These are phyloP conservation scores for Plenodomus tracheiphilus DNA, from an alignment of 2,329 filamentous ascomycete genomes.

Conservation along the genomic window DNA sequence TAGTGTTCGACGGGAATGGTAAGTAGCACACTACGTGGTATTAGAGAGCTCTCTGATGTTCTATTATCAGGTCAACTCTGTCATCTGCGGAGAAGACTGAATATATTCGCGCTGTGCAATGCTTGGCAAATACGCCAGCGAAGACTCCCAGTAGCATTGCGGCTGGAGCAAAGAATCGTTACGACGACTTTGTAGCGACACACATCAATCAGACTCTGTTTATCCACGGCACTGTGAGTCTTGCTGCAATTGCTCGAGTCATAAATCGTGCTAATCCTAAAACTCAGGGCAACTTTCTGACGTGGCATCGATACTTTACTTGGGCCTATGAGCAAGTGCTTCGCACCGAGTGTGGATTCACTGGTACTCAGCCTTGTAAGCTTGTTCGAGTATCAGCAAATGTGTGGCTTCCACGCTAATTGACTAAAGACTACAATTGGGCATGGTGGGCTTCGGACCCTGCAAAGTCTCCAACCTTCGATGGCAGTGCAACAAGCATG, in stretches of 20 bases:
- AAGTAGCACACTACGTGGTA: too few species aligned
- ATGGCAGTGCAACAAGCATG: constrained; percentile 55
- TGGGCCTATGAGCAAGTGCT: constrained; percentile 49
- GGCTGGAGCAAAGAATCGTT: constrained; percentile 34
- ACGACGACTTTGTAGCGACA: constrained; percentile 38
- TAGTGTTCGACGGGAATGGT: too few species aligned
- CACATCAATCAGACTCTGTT: constrained; percentile 36
- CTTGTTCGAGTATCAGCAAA: background rate
- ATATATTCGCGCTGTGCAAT: constrained; percentile 40
- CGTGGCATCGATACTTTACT: constrained; percentile 50
- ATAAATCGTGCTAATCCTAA: too few species aligned
- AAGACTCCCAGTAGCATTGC: constrained; percentile 25
- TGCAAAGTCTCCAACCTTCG: constrained; percentile 56
- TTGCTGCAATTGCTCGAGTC: too few species aligned
- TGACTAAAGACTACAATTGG: constrained; percentile 51
- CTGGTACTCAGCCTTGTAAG: constrained; percentile 41
- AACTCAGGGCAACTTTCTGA: constrained; percentile 29
- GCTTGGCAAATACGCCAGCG: constrained; percentile 26
- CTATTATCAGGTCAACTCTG: constrained; percentile 21
- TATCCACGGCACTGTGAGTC: constrained; percentile 27
- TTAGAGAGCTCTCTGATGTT: too few species aligned
- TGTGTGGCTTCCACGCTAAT: background rate
- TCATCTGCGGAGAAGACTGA: constrained; percentile 22
- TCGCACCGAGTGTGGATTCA: constrained; percentile 49
- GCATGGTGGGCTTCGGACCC: constrained; percentile 51